Conservation (phyloP, 2,329 filamentous ascomycete genomes). For the Trichophaea hybrida region DNA sequence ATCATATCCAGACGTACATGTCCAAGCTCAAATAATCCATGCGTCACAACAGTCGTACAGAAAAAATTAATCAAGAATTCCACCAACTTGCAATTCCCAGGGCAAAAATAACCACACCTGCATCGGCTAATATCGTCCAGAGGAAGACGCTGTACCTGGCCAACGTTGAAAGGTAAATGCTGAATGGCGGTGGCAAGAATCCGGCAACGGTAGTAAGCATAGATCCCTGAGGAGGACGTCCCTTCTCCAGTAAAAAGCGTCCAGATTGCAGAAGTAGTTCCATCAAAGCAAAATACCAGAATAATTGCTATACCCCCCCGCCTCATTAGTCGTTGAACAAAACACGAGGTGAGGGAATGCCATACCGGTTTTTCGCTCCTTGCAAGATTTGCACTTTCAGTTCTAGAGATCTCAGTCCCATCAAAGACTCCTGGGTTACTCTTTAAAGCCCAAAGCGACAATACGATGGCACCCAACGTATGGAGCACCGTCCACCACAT, state of each 20-base stretch:
- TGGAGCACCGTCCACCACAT: slow-evolving; percentile 25
- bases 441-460: slow-evolving; percentile 21
- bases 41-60: background rate
- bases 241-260: slow-evolving; percentile 54
- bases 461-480: slow-evolving; percentile 20
- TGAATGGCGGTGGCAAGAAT: slow-evolving; percentile 50
- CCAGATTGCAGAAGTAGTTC: slow-evolving; percentile 59
- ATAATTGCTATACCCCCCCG: slow-evolving; percentile 41
- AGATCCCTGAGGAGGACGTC: slow-evolving; percentile 42
- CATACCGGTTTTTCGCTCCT: slow-evolving; percentile 18
- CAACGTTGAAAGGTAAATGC: slow-evolving; percentile 23
- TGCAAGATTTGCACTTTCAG: slow-evolving; percentile 8
- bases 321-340: background rate
- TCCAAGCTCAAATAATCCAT: background rate
- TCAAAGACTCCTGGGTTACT: slow-evolving; percentile 19
- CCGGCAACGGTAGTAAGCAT: slow-evolving; percentile 49
- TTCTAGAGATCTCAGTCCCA: slow-evolving; percentile 20
- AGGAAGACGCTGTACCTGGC: slow-evolving; percentile 28
- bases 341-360: slow-evolving; percentile 11
- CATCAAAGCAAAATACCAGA: slow-evolving; percentile 67
- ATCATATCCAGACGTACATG: too few relatives aligned
- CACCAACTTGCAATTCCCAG: slow-evolving; percentile 27
- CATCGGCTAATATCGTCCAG: slow-evolving; percentile 27
- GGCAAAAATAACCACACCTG: slow-evolving; percentile 27
- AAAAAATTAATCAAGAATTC: slow-evolving; percentile 20